Conservation (phyloP, 2,329 filamentous ascomycete genomes). For the Xylaria sp. region DNA sequence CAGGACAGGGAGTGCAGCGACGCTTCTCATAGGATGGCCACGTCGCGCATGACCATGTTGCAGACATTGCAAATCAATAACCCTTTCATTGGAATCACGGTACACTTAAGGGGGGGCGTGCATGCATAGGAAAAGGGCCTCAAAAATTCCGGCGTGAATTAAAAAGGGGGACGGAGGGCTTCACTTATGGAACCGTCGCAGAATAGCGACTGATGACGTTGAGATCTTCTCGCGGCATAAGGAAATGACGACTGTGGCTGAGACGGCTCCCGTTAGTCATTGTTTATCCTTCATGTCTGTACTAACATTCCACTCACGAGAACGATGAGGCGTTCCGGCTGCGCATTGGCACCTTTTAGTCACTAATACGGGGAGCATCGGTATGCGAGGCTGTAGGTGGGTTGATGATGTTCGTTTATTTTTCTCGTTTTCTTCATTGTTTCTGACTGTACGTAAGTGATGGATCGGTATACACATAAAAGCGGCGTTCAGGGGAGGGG, state of each 20-base stretch:
- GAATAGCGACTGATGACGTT: constrained; percentile 28
- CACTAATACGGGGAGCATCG: constrained; percentile 30
- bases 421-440: constrained; percentile 9
- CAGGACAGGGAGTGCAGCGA: constrained; percentile 59
- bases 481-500: constrained; percentile 47
- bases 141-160: constrained; percentile 17
- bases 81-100: constrained; percentile 2
- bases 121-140: constrained; percentile 7
- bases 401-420: constrained; percentile 20
- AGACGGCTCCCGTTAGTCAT: constrained; percentile 14
- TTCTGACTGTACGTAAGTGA: constrained; percentile 39
- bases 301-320: constrained; percentile 47
- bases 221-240: constrained; percentile 31
- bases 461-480: constrained; percentile 52
- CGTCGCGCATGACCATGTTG: constrained; percentile 24
- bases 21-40: constrained; percentile 59
- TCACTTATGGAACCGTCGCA: neutral
- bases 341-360: constrained; percentile 33
- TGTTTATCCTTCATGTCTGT: constrained; percentile 41
- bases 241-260: constrained; percentile 22
- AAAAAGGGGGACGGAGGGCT: neutral
- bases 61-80: constrained; percentile 8
- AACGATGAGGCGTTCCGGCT: constrained; percentile 41
- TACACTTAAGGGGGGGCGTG: neutral
- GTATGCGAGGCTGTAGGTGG: constrained; percentile 28